Base-by-base conservation (phyloP, 305 asterid species). In the Solanum hybrid region DNA sequence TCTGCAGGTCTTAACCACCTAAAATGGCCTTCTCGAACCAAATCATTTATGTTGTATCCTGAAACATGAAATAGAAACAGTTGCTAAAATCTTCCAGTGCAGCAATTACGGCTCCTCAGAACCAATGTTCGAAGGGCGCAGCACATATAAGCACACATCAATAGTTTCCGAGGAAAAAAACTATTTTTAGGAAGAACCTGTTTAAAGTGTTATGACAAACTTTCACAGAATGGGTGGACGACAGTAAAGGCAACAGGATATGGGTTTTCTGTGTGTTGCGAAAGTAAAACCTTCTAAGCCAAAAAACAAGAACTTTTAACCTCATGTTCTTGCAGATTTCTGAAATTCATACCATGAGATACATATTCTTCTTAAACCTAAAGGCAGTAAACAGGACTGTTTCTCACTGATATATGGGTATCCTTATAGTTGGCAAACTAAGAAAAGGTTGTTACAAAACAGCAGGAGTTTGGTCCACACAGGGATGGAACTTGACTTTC, bases 1-100 rank as follows among this genome's bases (percentile, higher is more conserved):
- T 97, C 99, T 40, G 92, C 94, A 22, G 99, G 99, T 95, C 95
- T 97, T 77, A 97, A 94, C 99, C 99, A 97, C 88, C 99, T 95
- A 90, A 87, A 76, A 90, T 91, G 96, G 91, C 98, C 99, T 93
- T 97, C 99, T 87, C 92, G 93, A 89, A 91, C 94, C 92, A 97
- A 93, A 84, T 94, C 93, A 85, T 88, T 91, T 86, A 95, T 91
- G 88, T 93, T 95, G 89, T 92, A 93, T 45, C 93, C 99, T 97
- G 97, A 91, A 91, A 92, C 42, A 60, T 86, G 79, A 88, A 69
- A 76, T 76, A 78, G 75, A 66, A 81, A 71, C 64, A 56, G 73
- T 34, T 27, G 82, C 73, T 69, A 87, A 87, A 87, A 87, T 38
- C 72, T 87, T 87, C 72, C 13, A 26, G 10, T 27, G 81, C 81